Conservation (phyloP, 768 basidiomycete species). For the Pulveroboletus sp. region DNA sequence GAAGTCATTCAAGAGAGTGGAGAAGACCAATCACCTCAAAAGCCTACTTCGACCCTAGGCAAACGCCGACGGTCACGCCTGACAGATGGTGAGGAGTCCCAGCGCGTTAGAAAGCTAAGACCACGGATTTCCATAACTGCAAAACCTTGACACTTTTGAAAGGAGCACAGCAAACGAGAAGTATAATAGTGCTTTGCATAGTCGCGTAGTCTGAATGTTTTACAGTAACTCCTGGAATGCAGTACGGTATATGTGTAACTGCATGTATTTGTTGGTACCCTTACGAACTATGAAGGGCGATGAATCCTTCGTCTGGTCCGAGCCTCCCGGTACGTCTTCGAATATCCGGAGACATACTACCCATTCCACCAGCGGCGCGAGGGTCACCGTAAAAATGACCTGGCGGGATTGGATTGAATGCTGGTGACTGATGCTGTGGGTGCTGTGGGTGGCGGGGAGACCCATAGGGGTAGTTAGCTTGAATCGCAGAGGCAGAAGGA, state of each 20-base stretch:
- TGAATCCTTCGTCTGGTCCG: conserved; percentile 32
- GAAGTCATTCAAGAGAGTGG: background rate
- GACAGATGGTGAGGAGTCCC: conserved; percentile 9
- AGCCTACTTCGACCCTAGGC: background rate
- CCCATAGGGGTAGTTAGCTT: conserved; percentile 26
- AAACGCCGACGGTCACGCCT: conserved; percentile 18
- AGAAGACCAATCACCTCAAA: background rate
- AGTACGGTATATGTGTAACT: background rate
- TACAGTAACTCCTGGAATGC: background rate
- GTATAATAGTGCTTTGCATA: background rate
- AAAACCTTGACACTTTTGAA: conserved; percentile 3
- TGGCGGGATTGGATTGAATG: conserved; percentile 35
- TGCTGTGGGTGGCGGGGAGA: conserved; percentile 34
- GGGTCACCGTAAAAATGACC: conserved; percentile 39
- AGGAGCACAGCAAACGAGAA: background rate
- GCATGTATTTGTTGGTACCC: conserved; percentile 1
- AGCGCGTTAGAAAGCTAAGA: conserved; percentile 13
- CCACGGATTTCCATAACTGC: background rate
- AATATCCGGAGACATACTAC: conserved; percentile 33
- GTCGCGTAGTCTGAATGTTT: background rate
- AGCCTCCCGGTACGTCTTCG: conserved; percentile 28
- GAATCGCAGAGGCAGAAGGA: conserved; percentile 26
- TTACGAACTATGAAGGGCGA: conserved; percentile 28
- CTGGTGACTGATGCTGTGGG: conserved; percentile 23
- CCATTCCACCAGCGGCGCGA: conserved; percentile 30